Evolutionary conservation across 1,284 basidiomycete species (phyloP).

Genomic region (Melampsora americana): DNA sequence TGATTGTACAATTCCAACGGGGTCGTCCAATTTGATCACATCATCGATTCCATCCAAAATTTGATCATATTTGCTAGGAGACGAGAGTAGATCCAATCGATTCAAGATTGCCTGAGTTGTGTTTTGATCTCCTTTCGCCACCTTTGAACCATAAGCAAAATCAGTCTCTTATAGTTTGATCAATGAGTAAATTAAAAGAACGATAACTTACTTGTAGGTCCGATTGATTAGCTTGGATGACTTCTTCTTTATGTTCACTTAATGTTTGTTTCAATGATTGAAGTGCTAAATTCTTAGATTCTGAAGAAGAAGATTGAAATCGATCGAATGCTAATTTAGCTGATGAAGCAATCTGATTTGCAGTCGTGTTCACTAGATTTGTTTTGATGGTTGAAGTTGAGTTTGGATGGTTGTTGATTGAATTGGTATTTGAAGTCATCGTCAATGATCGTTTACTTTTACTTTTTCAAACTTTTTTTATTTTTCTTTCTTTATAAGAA

Average conservation of each 20-base stretch:
- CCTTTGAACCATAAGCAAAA: too few species aligned
- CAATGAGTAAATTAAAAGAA: neutral
- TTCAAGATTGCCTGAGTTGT: slow-evolving; percentile 75
- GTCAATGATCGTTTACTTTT: too few species aligned
- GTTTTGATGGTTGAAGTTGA: too few species aligned
- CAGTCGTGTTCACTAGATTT: too few species aligned
- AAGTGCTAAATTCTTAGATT: slow-evolving; percentile 59
- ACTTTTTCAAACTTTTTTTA: too few species aligned
- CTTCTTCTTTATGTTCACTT: slow-evolving; percentile 63
- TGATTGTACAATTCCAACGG: slow-evolving; percentile 81
- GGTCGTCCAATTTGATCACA: slow-evolving; percentile 79
- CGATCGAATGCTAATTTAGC: neutral
- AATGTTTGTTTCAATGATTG: slow-evolving; percentile 68
- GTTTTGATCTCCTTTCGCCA: too few species aligned
- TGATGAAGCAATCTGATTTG: neutral
- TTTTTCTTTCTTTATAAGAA: too few species aligned
- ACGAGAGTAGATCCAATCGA: slow-evolving; percentile 75
- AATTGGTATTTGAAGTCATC: too few species aligned
- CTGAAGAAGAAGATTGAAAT: neutral
- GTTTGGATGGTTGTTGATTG: too few species aligned
- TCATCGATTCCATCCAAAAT: slow-evolving; percentile 88
- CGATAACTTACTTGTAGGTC: slow-evolving; percentile 66
- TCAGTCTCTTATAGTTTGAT: too few species aligned
- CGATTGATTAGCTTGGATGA: slow-evolving; percentile 72
- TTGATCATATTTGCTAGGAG: slow-evolving; percentile 82